Percentiles rank a stretch among this genome's conserved stretches.
These are phyloP conservation scores for Stenogyne calaminthoides DNA, from an alignment of 305 asterid genomes.

Conservation along the genomic window DNA sequence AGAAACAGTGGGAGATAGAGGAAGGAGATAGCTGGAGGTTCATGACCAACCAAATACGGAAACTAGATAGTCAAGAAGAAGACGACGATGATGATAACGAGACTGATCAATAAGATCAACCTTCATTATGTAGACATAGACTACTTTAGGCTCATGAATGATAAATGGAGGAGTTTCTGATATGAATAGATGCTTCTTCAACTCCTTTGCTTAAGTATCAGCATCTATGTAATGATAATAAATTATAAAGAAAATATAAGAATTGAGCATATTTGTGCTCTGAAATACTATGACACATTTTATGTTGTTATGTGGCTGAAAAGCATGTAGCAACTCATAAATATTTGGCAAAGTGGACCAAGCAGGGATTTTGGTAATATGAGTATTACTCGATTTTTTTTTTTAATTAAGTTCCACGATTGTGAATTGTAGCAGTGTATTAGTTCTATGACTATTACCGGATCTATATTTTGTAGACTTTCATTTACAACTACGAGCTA, in stretches of 20 bases:
- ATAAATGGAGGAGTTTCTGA: constrained; percentile 24
- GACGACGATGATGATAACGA: constrained; percentile 30
- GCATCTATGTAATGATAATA: constrained; percentile 22
- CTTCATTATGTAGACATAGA: constrained; percentile 30
- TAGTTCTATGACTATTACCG: not conserved
- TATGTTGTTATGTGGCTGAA: not conserved
- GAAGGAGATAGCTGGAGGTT: constrained; percentile 96
- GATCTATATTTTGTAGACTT: not conserved
- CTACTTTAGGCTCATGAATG: constrained; percentile 20
- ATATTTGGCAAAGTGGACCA: not conserved
- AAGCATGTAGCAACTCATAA: not conserved
- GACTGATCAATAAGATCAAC: constrained; percentile 20
- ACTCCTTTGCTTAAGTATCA: constrained; percentile 20
- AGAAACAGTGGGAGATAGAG: constrained; percentile 91
- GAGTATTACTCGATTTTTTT: not conserved
- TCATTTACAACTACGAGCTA: not conserved
- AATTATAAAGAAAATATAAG: not conserved
- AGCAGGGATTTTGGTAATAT: not conserved
- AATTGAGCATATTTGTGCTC: not conserved
- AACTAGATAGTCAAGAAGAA: constrained; percentile 30
- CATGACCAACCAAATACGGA: constrained; percentile 62
- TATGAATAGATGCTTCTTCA: constrained; percentile 8
- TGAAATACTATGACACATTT: not conserved
- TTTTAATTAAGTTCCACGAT: not conserved
- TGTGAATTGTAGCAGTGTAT: not conserved